Base-by-base conservation (phyloP, 306 rosid species). In the Datisca glomerata region DNA sequence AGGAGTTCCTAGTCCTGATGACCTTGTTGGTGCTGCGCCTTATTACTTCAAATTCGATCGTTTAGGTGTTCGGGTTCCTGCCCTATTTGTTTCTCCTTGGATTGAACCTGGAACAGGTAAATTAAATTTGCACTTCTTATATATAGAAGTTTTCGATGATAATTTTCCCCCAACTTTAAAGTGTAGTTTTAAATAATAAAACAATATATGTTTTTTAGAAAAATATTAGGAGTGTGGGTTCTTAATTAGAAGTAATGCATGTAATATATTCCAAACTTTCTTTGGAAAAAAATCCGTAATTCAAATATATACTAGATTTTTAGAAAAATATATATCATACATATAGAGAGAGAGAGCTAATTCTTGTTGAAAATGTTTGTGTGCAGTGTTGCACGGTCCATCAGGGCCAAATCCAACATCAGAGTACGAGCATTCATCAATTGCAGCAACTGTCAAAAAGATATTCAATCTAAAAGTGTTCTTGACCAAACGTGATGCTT, bases 1-100 rank as follows among this genome's bases (percentile, higher is more conserved):
- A 0, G 80, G 74, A 7, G 78, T 81, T 7, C 93, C 93, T 5
- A 73, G 64, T 25, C 93, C 93, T 0, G 93, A 81, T 28, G 84
- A 8, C 21, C 28, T 71, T 3, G 47, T 41, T 0, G 83, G 93
- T 17, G 72, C 80, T 2, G 61, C 59, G 0, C 87, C 94, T 0
- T 68, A 19, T 29, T 44, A 71, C 20, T 81, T 81, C 17, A 24
- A 54, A 18, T 81, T 81, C 8, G 67, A 81, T 47, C 78, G 86
- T 5, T 78, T 81, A 5, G 93, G 93, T 8, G 84, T 77, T 18
- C 63, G 93, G 67, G 58, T 81, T 57, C 93, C 93, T 0, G 43
- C 78, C 16, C 12, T 81, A 25, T 21, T 81, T 1, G 22, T 81
- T 28, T 81, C 93, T 31, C 93, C 93, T 2, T 81, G 93, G 93